phyloP scores from a whole-genome alignment of 116 monocot genomes.

The Phalaenopsis hybrid region DNA sequence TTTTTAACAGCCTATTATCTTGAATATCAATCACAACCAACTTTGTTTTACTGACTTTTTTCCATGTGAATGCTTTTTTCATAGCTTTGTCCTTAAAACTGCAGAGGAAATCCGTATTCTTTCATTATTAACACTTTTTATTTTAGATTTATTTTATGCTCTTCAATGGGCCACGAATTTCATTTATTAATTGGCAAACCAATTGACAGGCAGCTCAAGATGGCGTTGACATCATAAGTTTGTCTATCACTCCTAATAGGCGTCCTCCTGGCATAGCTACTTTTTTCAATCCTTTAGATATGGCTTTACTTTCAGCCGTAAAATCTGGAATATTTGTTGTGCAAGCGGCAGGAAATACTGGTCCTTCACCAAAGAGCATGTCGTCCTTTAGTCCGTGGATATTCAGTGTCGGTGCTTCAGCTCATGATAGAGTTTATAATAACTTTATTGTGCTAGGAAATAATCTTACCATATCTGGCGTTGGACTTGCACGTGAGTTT shows the following conservation, averaged over 20 bases:
- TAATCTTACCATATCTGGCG: slow-evolving; percentile 62
- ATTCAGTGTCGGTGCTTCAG: slow-evolving; percentile 83
- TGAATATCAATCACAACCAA: background rate
- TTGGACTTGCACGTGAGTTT: slow-evolving; percentile 89
- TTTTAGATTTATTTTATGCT: background rate
- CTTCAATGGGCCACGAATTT: background rate
- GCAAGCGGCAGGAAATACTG: slow-evolving; percentile 86
- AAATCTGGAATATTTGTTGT: slow-evolving; percentile 91
- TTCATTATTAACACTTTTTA: background rate
- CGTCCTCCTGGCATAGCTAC: slow-evolving; percentile 81
- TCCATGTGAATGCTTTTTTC: background rate
- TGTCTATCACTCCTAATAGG: slow-evolving; percentile 88
- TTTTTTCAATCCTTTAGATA: slow-evolving; percentile 97
- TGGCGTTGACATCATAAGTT: slow-evolving; percentile 86
- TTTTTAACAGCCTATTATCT: too few relatives aligned
- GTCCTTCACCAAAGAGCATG: slow-evolving; percentile 85
- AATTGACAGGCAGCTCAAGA: slow-evolving; percentile 87
- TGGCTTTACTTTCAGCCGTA: slow-evolving; percentile 80
- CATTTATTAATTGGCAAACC: slow-evolving; percentile 5
- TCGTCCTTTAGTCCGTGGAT: slow-evolving; percentile 98
- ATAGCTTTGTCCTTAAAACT: background rate
- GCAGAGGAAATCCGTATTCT: background rate
- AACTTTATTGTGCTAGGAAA: slow-evolving; percentile 76
- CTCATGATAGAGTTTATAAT: slow-evolving; percentile 77
- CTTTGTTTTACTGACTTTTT: background rate